These are phyloP conservation scores for Poa pratensis DNA, from an alignment of 176 grass and related monocot genomes.

Conservation along the genomic window DNA sequence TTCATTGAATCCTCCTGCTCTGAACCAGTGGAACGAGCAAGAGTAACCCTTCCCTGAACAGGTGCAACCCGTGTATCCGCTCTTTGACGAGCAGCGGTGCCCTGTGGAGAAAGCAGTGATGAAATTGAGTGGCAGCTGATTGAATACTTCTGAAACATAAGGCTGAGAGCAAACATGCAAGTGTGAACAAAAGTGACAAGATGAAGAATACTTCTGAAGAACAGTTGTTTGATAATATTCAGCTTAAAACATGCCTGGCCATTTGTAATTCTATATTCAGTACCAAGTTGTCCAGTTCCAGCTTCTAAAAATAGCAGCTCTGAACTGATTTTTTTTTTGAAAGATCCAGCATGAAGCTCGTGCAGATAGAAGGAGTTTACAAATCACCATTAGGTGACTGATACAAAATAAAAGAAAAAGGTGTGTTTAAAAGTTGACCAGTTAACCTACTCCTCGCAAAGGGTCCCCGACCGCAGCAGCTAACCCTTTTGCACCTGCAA, in stretches of 20 bases:
- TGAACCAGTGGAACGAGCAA: slow-evolving; percentile 23
- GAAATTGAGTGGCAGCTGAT: background rate
- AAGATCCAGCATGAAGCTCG: too few relatives aligned
- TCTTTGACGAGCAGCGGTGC: slow-evolving; percentile 52
- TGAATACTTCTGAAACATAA: slow-evolving; percentile 6
- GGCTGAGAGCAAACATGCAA: background rate
- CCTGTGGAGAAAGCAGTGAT: slow-evolving; percentile 48
- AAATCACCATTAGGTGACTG: too few relatives aligned
- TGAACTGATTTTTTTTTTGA: background rate
- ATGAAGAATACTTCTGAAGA: background rate
- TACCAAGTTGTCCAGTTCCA: slow-evolving; percentile 19
- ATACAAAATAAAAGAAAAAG: too few relatives aligned
- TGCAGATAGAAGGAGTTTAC: too few relatives aligned
- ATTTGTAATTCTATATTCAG: background rate
- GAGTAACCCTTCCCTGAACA: slow-evolving; percentile 46
- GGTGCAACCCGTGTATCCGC: slow-evolving; percentile 55
- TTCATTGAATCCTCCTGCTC: slow-evolving; percentile 46
- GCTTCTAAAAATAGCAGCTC: slow-evolving; percentile 33
- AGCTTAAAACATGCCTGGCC: background rate
- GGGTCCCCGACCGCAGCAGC: too few relatives aligned
- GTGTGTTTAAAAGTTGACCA: too few relatives aligned
- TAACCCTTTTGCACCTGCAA: too few relatives aligned
- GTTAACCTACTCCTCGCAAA: too few relatives aligned
- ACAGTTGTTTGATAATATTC: background rate
- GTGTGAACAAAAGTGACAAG: background rate